phyloP scores from a whole-genome alignment of 192 early-diverging fungal genomes.

The Backusella mclennaniae region DNA sequence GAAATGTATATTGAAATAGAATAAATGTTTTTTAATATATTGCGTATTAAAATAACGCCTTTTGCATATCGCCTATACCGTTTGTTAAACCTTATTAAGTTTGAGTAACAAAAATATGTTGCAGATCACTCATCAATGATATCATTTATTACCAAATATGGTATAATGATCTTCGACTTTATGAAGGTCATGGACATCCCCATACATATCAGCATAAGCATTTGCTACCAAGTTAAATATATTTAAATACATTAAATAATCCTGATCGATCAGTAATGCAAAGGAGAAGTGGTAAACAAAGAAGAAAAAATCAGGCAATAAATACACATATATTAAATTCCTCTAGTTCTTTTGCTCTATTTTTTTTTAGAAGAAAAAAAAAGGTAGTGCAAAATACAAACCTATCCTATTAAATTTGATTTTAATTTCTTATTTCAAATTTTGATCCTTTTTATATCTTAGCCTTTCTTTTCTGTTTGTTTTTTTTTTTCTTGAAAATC shows the following conservation, averaged over 20 bases:
- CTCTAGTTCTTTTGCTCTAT: neutral
- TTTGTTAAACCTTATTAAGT: neutral
- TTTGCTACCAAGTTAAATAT: neutral
- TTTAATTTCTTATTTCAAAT: neutral
- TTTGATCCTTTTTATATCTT: neutral
- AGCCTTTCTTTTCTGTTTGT: neutral
- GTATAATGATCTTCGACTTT: neutral
- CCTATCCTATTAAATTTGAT: neutral
- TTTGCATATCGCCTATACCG: neutral
- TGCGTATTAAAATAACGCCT: neutral
- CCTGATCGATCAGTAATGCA: neutral
- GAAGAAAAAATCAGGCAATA: neutral
- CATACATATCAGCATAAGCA: neutral
- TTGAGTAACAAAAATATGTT: neutral
- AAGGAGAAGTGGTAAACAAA: neutral
- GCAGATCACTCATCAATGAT: neutral
- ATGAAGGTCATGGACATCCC: neutral
- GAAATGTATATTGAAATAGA: neutral
- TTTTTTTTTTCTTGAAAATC: neutral
- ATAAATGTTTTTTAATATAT: neutral
- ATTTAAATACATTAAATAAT: neutral
- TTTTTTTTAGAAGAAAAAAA: neutral
- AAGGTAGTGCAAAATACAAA: neutral
- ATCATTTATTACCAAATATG: constrained; percentile 5
- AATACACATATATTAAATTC: neutral